These are phyloP conservation scores for Macrophomina phaseolina DNA, from an alignment of 2,329 filamentous ascomycete species.

Conservation along the genomic window DNA sequence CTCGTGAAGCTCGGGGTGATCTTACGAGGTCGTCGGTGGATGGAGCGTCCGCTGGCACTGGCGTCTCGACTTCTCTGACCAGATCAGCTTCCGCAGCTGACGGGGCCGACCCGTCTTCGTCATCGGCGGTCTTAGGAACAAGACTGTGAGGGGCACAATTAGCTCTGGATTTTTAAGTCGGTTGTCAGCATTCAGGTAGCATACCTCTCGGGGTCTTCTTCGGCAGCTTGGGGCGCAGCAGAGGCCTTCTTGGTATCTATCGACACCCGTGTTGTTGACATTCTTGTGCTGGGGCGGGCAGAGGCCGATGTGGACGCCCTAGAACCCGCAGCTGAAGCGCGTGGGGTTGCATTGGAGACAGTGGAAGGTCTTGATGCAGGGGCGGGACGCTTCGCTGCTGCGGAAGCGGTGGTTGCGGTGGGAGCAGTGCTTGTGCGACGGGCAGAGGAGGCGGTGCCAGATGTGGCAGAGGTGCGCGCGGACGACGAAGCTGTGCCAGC, in stretches of 20 bases:
- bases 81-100: not conserved
- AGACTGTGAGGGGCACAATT: not conserved
- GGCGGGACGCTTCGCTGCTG: constrained; percentile 14
- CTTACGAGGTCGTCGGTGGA: constrained; percentile 13
- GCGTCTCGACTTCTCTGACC: constrained; percentile 11
- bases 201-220: constrained; percentile 19
- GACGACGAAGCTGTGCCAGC: constrained; percentile 21
- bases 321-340: not conserved
- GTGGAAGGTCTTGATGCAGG: constrained; percentile 4
- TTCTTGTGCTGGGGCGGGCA: constrained; percentile 23
- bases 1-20: constrained; percentile 24
- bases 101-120: constrained; percentile 13
- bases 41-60: constrained; percentile 10
- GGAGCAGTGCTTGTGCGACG: constrained; percentile 11
- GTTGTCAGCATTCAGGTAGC: not conserved
- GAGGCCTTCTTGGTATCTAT: constrained; percentile 17
- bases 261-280: constrained; percentile 4
- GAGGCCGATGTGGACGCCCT: constrained; percentile 1
- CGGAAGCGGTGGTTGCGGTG: constrained; percentile 1
- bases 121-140: not conserved
- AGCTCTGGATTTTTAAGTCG: not conserved
- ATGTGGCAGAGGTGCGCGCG: constrained; percentile 17
- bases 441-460: not conserved
- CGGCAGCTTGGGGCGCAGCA: not conserved
- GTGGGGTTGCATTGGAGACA: constrained; percentile 5